Evolutionary conservation across 164 flowering plant species (phyloP), one percentile per base, ranked within the genome.

Genomic region (Saururus chinensis): DNA sequence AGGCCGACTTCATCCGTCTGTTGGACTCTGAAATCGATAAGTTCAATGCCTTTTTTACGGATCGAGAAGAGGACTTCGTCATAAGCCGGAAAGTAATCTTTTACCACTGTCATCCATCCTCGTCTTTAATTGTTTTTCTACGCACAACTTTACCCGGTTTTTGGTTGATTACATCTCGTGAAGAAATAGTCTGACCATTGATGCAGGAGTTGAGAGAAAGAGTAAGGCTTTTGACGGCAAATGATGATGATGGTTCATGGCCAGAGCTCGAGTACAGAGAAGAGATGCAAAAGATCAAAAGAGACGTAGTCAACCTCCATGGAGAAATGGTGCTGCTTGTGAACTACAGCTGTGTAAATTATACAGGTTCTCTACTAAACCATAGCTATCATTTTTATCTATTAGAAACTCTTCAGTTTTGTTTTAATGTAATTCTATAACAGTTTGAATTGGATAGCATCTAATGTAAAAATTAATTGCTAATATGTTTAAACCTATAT

Each of bases 241-340:
- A 80, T 12, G 70, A 69, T 40, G 86, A 85, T 30, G 74, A 19
- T 60, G 72, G n/a, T n/a, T n/a, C 69, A 20, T 76, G 84, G 54
- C 80, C 81, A 14, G 78, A 78, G 30, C 8, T 64, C 14, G 56
- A 60, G 12, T 84, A 77, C 57, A 68, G 68, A 65, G 88, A 83
- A 40, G 80, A 80, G 57, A 84, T 86, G 84, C 68, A 56, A 40
- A 74, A 62, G 62, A 80, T 86, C 40, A 83, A 83, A 68, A 84
- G 84, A 60, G 84, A 81, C 51, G 77, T 89, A 21, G 86, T 92
- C 62, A 69, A 89, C 71, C 87, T 92, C 74, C 95, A 89, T 56
- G 95, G 98, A 0, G 95, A 92, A 76, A 92, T 89, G 95, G 91
- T 92, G 49, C 88, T 92, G 20, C 60, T 92, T 19, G 77, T 66